phyloP scores from a whole-genome alignment of 495 filamentous ascomycete species.

The Neurospora sp. region DNA sequence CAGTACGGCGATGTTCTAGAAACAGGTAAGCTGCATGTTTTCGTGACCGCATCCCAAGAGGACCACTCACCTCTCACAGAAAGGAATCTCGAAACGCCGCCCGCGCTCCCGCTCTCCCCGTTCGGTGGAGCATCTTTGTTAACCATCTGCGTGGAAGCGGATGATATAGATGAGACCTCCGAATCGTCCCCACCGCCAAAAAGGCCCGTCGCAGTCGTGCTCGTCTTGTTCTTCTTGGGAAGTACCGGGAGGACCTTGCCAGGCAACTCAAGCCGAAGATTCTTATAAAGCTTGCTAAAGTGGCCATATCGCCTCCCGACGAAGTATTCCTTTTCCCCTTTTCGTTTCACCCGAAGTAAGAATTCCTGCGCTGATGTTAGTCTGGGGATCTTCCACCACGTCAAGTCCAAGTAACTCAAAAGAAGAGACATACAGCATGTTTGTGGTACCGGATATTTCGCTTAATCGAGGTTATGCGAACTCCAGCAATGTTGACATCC shows the following conservation, averaged over 20 bases:
- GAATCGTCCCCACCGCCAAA: slow-evolving; percentile 48
- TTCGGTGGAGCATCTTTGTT: slow-evolving; percentile 9
- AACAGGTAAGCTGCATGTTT: not conserved
- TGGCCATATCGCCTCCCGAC: slow-evolving; percentile 83
- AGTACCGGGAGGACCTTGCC: slow-evolving; percentile 82
- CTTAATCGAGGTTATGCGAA: slow-evolving; percentile 69
- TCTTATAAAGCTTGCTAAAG: slow-evolving; percentile 69
- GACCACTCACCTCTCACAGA: slow-evolving; percentile 19
- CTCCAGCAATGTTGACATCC: slow-evolving; percentile 93
- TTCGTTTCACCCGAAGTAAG: slow-evolving; percentile 67
- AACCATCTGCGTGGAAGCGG: slow-evolving; percentile 48
- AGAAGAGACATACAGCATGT: slow-evolving; percentile 62
- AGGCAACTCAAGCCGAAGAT: slow-evolving; percentile 73
- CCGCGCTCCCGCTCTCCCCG: slow-evolving; percentile 10
- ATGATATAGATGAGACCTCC: slow-evolving; percentile 68
- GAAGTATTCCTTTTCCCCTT: slow-evolving; percentile 59
- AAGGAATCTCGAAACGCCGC: slow-evolving; percentile 28
- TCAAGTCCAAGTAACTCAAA: not conserved
- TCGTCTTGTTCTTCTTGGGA: slow-evolving; percentile 80
- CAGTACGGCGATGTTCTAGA: slow-evolving; percentile 23
- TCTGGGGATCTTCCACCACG: not conserved
- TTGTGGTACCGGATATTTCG: slow-evolving; percentile 82
- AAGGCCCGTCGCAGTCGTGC: slow-evolving; percentile 48
- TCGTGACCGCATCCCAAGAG: not conserved
- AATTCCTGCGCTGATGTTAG: slow-evolving; percentile 59